These are phyloP conservation scores for Volvox reticuliferus DNA, from an alignment of 139 green algal species.

Conservation along the genomic window DNA sequence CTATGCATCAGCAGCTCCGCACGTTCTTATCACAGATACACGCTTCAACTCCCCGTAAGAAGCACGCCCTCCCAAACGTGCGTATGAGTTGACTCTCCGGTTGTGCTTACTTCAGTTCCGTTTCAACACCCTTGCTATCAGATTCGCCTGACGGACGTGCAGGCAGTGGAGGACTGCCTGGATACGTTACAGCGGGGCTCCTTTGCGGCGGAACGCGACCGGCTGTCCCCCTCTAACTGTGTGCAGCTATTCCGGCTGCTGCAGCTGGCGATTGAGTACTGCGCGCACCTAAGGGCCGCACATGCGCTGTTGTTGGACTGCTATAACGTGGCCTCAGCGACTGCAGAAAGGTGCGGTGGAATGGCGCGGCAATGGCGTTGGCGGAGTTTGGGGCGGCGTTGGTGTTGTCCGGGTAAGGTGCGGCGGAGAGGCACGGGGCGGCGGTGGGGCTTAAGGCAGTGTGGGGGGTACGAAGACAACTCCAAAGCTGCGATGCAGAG, in stretches of 20 bases:
- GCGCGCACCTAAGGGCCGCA: constrained; percentile 55
- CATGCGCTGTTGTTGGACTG: constrained; percentile 51
- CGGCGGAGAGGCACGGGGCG: too few species aligned
- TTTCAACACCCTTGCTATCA: background rate
- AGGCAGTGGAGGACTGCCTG: constrained; percentile 59
- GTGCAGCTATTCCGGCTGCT: constrained; percentile 64
- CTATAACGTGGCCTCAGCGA: constrained; percentile 9
- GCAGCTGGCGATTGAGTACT: constrained; percentile 64
- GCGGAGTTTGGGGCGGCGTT: too few species aligned
- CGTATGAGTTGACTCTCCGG: too few species aligned
- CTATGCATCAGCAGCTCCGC: too few species aligned
- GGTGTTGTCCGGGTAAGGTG: too few species aligned
- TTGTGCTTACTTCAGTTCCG: too few species aligned
- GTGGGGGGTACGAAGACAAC: too few species aligned
- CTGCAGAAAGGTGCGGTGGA: constrained; percentile 11
- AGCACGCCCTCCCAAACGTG: too few species aligned
- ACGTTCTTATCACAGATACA: too few species aligned
- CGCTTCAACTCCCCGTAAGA: too few species aligned
- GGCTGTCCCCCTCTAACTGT: constrained; percentile 57
- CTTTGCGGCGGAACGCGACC: constrained; percentile 22
- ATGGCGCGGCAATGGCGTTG: background rate
- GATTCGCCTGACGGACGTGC: constrained; percentile 60
- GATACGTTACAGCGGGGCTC: constrained; percentile 57
- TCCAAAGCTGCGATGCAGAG: too few species aligned
- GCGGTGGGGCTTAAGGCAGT: too few species aligned